Conservation (phyloP, 805 yeast genomes). For the Candida caryicola region DNA sequence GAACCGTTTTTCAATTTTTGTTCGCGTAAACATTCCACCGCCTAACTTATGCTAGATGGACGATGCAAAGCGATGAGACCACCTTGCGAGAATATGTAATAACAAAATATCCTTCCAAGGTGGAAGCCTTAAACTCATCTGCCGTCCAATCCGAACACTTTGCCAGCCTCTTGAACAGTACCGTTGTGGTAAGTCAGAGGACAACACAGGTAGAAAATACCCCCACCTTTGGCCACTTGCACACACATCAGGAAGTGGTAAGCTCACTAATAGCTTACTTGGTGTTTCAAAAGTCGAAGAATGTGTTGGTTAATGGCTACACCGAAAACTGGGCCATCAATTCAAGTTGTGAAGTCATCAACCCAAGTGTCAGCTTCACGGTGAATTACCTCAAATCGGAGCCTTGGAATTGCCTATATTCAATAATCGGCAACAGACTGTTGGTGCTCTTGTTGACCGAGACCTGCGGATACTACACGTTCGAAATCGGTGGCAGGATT, state of each 20-base stretch:
- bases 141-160: too few relatives aligned
- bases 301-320: slow-evolving; percentile 46
- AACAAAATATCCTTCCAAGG: too few relatives aligned
- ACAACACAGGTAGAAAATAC: too few relatives aligned
- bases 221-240: too few relatives aligned
- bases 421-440: slow-evolving; percentile 33
- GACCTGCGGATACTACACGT: slow-evolving; percentile 25
- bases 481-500: slow-evolving; percentile 11
- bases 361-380: slow-evolving; percentile 29
- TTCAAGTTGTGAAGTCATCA: slow-evolving; percentile 31
- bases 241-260: slow-evolving; percentile 40
- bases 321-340: slow-evolving; percentile 28
- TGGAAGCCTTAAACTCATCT: too few relatives aligned
- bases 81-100: too few relatives aligned
- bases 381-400: slow-evolving; percentile 40
- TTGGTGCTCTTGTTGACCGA: slow-evolving; percentile 43
- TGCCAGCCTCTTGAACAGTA: too few relatives aligned
- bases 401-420: slow-evolving; percentile 44
- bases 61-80: too few relatives aligned
- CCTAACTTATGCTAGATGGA: too few relatives aligned
- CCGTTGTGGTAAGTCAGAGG: too few relatives aligned
- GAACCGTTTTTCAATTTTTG: not conserved
- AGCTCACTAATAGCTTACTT: slow-evolving; percentile 40
- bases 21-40: too few relatives aligned
- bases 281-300: slow-evolving; percentile 24